Conservation (phyloP, 192 early-diverging fungal genomes). For the Haplosporangium gracile region DNA sequence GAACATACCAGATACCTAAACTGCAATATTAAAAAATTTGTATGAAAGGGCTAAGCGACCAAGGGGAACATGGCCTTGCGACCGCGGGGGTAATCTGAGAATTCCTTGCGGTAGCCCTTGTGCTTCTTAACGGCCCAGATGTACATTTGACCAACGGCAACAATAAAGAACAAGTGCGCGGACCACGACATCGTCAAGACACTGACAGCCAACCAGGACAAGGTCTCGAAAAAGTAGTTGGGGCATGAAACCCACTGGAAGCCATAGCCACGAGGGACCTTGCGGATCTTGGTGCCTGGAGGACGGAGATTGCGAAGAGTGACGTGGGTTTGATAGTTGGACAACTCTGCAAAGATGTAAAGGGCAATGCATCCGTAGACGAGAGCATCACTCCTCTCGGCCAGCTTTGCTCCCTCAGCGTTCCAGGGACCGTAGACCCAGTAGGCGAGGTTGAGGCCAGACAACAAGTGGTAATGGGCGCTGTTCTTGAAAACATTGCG, state of each 20-base stretch:
- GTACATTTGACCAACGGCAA: slow-evolving; percentile 90
- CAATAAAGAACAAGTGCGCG: slow-evolving; percentile 75
- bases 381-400: slow-evolving; percentile 56
- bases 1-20: neutral
- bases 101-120: slow-evolving; percentile 90
- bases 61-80: slow-evolving; percentile 86
- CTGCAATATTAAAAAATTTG: neutral
- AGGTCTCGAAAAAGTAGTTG: slow-evolving; percentile 93
- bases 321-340: slow-evolving; percentile 87
- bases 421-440: slow-evolving; percentile 89
- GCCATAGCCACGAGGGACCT: slow-evolving; percentile 93
- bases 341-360: slow-evolving; percentile 81
- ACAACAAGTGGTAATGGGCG: slow-evolving; percentile 91
- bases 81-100: slow-evolving; percentile 89
- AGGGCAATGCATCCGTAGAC: slow-evolving; percentile 39
- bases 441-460: slow-evolving; percentile 88
- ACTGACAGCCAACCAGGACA: slow-evolving; percentile 84
- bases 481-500: slow-evolving; percentile 96
- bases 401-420: slow-evolving; percentile 62
- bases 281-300: slow-evolving; percentile 84
- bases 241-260: slow-evolving; percentile 92
- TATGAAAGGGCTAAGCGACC: slow-evolving; percentile 57
- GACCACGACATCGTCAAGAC: slow-evolving; percentile 76
- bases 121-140: slow-evolving; percentile 98
- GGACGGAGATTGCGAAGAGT: slow-evolving; percentile 94